These are phyloP conservation scores for Alternaria ethzedia DNA, from an alignment of 2,329 filamentous ascomycete genomes.

Conservation along the genomic window DNA sequence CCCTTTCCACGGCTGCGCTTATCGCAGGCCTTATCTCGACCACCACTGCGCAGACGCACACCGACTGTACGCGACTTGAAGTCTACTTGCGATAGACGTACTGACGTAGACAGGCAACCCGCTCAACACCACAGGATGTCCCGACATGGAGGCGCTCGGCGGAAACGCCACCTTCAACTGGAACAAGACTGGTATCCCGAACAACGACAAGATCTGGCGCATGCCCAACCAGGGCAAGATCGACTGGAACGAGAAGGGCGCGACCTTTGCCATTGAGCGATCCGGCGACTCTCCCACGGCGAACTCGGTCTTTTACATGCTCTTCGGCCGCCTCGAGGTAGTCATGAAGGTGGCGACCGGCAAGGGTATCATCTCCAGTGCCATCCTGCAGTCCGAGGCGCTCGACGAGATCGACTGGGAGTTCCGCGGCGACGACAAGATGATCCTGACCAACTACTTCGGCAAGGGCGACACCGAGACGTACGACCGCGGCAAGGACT, in stretches of 20 bases:
- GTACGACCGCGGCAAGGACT: constrained; percentile 55
- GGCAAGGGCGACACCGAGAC: constrained; percentile 62
- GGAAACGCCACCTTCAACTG: constrained; percentile 60
- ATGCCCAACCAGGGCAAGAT: constrained; percentile 72
- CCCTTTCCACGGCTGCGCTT: constrained; percentile 47
- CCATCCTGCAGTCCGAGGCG: constrained; percentile 59
- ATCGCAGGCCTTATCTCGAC: constrained; percentile 50
- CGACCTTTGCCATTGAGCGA: constrained; percentile 73
- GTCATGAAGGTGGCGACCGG: constrained; percentile 57
- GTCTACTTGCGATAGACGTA: not conserved
- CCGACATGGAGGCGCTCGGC: constrained; percentile 73
- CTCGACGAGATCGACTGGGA: constrained; percentile 64
- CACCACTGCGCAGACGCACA: constrained; percentile 74
- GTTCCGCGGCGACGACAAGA: constrained; percentile 49
- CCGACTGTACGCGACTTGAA: constrained; percentile 56
- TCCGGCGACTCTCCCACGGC: constrained; percentile 79
- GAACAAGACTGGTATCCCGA: constrained; percentile 57
- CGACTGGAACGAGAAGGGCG: constrained; percentile 67
- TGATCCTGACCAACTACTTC: constrained; percentile 61
- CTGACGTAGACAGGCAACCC: constrained; percentile 66
- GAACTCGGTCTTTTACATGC: constrained; percentile 64
- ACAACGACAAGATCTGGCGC: constrained; percentile 58
- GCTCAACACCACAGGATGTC: constrained; percentile 69
- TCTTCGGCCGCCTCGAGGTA: constrained; percentile 60
- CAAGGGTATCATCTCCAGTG: constrained; percentile 57